phyloP scores from a whole-genome alignment of 768 basidiomycete genomes.

The Amanita fuliginea region DNA sequence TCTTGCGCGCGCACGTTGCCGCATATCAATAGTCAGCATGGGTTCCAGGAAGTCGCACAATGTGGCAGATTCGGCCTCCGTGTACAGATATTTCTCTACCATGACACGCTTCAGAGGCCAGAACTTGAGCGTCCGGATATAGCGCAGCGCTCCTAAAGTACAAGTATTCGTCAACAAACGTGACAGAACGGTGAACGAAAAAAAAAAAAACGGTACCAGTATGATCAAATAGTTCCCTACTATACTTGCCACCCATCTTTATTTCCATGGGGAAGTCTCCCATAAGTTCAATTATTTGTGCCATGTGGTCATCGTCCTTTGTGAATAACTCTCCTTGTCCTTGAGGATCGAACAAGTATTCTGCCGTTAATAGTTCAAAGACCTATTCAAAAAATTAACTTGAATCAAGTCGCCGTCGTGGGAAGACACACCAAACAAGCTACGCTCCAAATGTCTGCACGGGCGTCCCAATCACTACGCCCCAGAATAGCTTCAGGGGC shows the following conservation, averaged over 20 bases:
- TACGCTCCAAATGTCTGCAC: conserved; percentile 86
- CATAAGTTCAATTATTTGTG: conserved; percentile 86
- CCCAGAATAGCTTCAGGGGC: conserved; percentile 92
- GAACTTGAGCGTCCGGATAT: conserved; percentile 63
- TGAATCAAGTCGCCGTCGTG: background rate
- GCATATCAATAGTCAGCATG: conserved; percentile 66
- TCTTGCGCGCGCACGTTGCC: conserved; percentile 55
- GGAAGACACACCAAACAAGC: conserved; percentile 61
- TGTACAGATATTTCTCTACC: conserved; percentile 79
- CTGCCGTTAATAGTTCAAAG: conserved; percentile 86
- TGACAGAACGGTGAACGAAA: background rate
- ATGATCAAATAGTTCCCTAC: conserved; percentile 75
- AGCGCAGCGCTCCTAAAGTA: conserved; percentile 48
- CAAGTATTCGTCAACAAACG: conserved; percentile 3
- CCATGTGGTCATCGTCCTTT: conserved; percentile 94
- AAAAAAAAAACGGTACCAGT: conserved; percentile 25
- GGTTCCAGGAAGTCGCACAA: conserved; percentile 63
- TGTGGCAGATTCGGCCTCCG: conserved; percentile 40
- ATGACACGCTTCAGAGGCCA: conserved; percentile 82
- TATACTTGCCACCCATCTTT: conserved; percentile 79
- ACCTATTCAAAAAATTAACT: conserved; percentile 25
- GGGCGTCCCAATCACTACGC: conserved; percentile 73
- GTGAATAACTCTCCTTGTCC: conserved; percentile 71
- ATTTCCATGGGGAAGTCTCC: conserved; percentile 66
- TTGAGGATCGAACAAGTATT: conserved; percentile 88